These are phyloP conservation scores for Tritrichomonas musculus DNA, from an alignment of 208 protist genomes.

Conservation along the genomic window DNA sequence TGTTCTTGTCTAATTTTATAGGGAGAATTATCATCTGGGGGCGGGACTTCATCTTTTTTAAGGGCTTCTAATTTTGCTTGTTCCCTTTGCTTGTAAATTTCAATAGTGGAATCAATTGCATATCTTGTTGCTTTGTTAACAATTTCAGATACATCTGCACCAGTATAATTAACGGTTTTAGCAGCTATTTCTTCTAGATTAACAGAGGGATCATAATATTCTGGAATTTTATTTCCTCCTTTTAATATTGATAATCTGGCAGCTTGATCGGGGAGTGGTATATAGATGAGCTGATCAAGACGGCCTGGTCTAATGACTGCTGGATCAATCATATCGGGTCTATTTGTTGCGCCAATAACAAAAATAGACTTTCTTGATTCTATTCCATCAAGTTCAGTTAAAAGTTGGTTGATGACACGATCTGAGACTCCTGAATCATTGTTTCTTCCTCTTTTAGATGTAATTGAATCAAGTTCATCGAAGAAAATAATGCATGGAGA, in stretches of 20 bases:
- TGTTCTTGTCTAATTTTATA: slow-evolving; percentile 7
- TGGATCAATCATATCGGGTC: slow-evolving; percentile 99
- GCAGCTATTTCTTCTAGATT: slow-evolving; percentile 84
- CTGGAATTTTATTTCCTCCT: too few relatives aligned
- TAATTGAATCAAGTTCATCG: slow-evolving; percentile 99
- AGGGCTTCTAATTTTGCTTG: too few relatives aligned
- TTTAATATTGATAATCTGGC: slow-evolving; percentile 89
- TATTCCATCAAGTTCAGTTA: slow-evolving; percentile 99
- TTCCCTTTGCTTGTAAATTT: too few relatives aligned
- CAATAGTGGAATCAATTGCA: not conserved
- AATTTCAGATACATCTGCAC: slow-evolving; percentile 93
- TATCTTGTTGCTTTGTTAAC: not conserved
- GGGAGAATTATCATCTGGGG: not conserved
- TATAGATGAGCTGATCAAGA: slow-evolving; percentile 95
- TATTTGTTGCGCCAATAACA: slow-evolving; percentile 99
- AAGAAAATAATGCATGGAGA: slow-evolving; percentile 99
- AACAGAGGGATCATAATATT: too few relatives aligned
- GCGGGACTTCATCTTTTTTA: too few relatives aligned
- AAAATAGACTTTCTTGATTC: slow-evolving; percentile 98
- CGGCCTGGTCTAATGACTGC: slow-evolving; percentile 95
- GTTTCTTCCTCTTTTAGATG: slow-evolving; percentile 77
- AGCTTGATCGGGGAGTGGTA: slow-evolving; percentile 94
- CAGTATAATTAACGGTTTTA: slow-evolving; percentile 92
- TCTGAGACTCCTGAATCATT: slow-evolving; percentile 91
- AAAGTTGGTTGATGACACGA: slow-evolving; percentile 99